phyloP scores from a whole-genome alignment of 257 asterid species.

The Verbascum thapsus region DNA sequence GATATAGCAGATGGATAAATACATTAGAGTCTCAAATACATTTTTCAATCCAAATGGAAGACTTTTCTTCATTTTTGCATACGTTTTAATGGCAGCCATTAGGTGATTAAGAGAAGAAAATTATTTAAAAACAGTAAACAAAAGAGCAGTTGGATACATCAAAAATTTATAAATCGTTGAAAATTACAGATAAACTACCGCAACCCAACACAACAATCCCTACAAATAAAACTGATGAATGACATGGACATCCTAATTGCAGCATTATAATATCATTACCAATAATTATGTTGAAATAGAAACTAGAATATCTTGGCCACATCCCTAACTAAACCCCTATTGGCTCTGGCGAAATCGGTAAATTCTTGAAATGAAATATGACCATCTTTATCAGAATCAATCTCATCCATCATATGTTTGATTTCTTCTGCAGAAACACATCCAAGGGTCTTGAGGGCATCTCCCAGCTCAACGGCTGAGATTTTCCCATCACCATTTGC shows the following conservation, averaged over 20 bases:
- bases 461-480: constrained; percentile 47
- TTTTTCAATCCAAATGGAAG: too few species aligned
- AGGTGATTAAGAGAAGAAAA: too few species aligned
- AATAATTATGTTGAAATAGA: background rate
- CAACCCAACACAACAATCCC: constrained; percentile 11
- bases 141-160: too few species aligned
- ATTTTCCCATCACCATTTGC: constrained; percentile 51
- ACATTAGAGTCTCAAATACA: too few species aligned
- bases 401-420: constrained; percentile 46
- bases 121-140: too few species aligned
- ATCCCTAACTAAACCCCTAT: constrained; percentile 42
- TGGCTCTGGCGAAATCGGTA: constrained; percentile 34
- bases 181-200: constrained; percentile 14
- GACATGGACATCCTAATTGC: too few species aligned
- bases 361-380: constrained; percentile 47
- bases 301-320: constrained; percentile 52
- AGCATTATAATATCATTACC: background rate
- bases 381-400: constrained; percentile 49
- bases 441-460: constrained; percentile 44
- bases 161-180: background rate
- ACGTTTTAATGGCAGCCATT: too few species aligned
- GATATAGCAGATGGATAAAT: too few species aligned
- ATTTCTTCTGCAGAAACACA: constrained; percentile 37
- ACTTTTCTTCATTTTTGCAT: too few species aligned
- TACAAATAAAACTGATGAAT: background rate